Evolutionary conservation across 2,329 filamentous ascomycete species (phyloP), one percentile per base, ranked within the genome.

Genomic region (Metarhizium rileyi): DNA sequence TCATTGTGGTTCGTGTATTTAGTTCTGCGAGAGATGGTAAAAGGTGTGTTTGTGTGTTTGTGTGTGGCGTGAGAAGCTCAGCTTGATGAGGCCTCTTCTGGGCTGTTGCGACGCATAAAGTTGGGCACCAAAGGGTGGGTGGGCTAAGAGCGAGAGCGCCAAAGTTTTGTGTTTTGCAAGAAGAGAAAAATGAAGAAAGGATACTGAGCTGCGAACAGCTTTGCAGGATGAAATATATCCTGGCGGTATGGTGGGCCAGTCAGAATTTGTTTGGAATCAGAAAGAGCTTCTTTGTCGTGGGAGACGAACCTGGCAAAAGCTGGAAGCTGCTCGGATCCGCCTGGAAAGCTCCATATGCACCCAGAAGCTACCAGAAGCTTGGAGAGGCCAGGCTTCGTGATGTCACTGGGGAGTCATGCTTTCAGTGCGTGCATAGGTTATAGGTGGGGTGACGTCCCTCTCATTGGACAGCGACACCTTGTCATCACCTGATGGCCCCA

Each of bases 1-100:
- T 80, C 86, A 90, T 88, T 57, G 57, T 80, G 64, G 45, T 7
- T 27, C 18, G 20, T 42, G 28, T 30, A 28, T 43, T 4, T 26
- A 30, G 22, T 14, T 9, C 25, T 9, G 28, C 4, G 3, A 30
- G 20, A 14, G 41, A 23, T 42, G 27, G 10, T n/a, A 25, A 38
- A 14, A 10, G 2, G 20, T 41, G 27, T 44, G 47, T 14, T 38
- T 23, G n/a, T 38, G 40, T 40, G 38, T 36, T 18, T 33, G 30
- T 14, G 20, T 41, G 25, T 40, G n/a, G n/a, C 33, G 28, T 23
- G 47, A 28, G 40, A 43, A 30, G 27, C 16, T 42, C 46, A 43
- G 46, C n/a, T 25, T 28, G 10, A 20, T 48, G 36, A 30, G 46
- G 38, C 16, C 42, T 42, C 36, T 30, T 38, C 2, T 28, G n/a